A percentile compares a stretch with the other conserved stretches of the same genome.
phyloP scores from a whole-genome alignment of 805 yeast genomes.

The Trichomonascus vanleenenianus region DNA sequence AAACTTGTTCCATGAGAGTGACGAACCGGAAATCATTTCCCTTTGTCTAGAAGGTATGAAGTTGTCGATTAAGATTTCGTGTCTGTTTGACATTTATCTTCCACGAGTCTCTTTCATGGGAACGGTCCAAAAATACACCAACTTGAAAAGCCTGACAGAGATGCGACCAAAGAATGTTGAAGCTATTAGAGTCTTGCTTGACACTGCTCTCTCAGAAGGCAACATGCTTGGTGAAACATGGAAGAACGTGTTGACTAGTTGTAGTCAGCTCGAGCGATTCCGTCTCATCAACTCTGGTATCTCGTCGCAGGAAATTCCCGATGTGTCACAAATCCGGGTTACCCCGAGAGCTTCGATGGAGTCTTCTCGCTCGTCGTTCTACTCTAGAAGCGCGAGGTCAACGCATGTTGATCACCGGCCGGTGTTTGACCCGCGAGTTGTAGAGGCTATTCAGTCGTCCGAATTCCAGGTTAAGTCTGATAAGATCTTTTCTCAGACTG shows the following conservation, averaged over 20 bases:
- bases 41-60: constrained; percentile 78
- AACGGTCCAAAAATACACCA: constrained; percentile 81
- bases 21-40: constrained; percentile 49
- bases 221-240: constrained; percentile 66
- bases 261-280: constrained; percentile 86
- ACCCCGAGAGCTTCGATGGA: constrained; percentile 11
- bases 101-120: constrained; percentile 87
- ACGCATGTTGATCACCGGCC: constrained; percentile 12
- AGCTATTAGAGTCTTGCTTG: constrained; percentile 68
- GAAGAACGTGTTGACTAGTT: constrained; percentile 72
- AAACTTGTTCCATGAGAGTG: constrained; percentile 82
- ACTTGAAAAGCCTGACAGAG: constrained; percentile 69
- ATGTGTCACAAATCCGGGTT: constrained; percentile 66
- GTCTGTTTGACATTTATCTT: constrained; percentile 73
- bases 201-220: constrained; percentile 76
- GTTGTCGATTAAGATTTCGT: constrained; percentile 72
- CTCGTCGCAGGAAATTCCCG: constrained; percentile 78
- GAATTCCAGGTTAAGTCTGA: constrained; percentile 53
- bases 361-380: constrained; percentile 11
- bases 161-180: constrained; percentile 72
- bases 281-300: constrained; percentile 84
- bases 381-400: background rate
- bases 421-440: constrained; percentile 22
- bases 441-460: constrained; percentile 27
- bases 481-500: constrained; percentile 76